A percentile compares a stretch with the other conserved stretches of the same genome.
Evolutionary conservation across 805 yeast genomes (phyloP).

Genomic region (Yamadazyma paraphyllophila): DNA sequence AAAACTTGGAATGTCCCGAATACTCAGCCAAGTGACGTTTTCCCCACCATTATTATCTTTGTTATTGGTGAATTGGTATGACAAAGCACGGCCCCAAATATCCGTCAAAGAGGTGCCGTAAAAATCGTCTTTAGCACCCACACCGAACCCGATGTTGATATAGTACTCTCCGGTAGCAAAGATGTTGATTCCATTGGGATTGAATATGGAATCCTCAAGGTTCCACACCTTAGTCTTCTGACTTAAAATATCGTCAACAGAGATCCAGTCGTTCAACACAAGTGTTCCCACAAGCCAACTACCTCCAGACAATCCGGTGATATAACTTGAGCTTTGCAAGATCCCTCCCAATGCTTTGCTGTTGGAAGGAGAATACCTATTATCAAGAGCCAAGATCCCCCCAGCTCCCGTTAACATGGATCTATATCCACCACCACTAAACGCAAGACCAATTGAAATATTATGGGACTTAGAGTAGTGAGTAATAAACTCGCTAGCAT

Average conservation of each 20-base stretch:
- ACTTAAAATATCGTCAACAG: slow-evolving; percentile 29
- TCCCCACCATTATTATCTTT: slow-evolving; percentile 24
- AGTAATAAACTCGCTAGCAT: slow-evolving; percentile 28
- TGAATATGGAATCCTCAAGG: slow-evolving; percentile 55
- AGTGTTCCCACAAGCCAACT: slow-evolving; percentile 38
- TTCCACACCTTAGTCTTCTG: slow-evolving; percentile 57
- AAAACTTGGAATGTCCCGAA: slow-evolving; percentile 41
- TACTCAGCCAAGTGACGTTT: slow-evolving; percentile 19
- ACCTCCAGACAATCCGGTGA: slow-evolving; percentile 43
- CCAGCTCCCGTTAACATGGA: slow-evolving; percentile 45
- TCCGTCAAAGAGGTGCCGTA: slow-evolving; percentile 36
- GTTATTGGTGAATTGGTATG: slow-evolving; percentile 29
- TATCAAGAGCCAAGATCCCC: slow-evolving; percentile 38
- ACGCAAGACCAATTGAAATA: slow-evolving; percentile 24
- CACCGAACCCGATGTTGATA: slow-evolving; percentile 22
- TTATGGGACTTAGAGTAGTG: slow-evolving; percentile 21
- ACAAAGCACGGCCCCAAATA: slow-evolving; percentile 39
- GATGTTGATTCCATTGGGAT: slow-evolving; percentile 62
- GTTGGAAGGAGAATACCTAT: slow-evolving; percentile 27
- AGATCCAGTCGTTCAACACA: slow-evolving; percentile 36
- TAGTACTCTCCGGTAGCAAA: slow-evolving; percentile 52
- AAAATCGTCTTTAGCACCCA: slow-evolving; percentile 29
- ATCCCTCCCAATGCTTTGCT: slow-evolving; percentile 38
- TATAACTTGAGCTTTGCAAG: slow-evolving; percentile 37
- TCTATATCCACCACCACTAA: slow-evolving; percentile 35